Evolutionary conservation across 1,139 yeast genomes (phyloP).

Genomic region (Candida mesenterica): DNA sequence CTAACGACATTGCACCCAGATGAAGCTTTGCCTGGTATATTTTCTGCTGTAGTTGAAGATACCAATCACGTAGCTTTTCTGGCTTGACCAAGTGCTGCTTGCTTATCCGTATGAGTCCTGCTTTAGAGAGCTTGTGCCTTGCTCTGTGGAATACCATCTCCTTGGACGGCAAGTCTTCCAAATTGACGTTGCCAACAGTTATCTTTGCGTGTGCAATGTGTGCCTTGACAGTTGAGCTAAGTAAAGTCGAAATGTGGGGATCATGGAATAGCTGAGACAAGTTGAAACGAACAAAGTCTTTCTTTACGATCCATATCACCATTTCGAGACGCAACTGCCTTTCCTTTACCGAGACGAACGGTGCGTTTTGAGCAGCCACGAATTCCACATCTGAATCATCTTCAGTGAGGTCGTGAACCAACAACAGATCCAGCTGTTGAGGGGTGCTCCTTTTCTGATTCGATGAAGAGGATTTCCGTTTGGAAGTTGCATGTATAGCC

Average conservation of each 20-base stretch:
- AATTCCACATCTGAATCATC: background rate
- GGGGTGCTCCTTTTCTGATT: too few species aligned
- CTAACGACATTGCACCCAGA: too few species aligned
- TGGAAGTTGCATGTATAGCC: too few species aligned
- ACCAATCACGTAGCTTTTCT: too few species aligned
- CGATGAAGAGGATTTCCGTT: too few species aligned
- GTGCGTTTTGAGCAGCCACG: too few species aligned
- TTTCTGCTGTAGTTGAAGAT: too few species aligned
- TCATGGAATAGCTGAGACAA: constrained; percentile 28
- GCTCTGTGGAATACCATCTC: constrained; percentile 30
- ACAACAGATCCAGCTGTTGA: too few species aligned
- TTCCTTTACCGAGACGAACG: too few species aligned
- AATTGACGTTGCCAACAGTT: too few species aligned
- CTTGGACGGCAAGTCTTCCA: constrained; percentile 5
- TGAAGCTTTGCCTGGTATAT: too few species aligned
- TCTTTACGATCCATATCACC: constrained; percentile 28
- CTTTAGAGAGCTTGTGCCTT: constrained; percentile 24
- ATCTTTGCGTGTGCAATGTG: constrained; percentile 14
- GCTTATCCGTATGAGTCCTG: constrained; percentile 7
- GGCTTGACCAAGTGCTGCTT: constrained; percentile 6
- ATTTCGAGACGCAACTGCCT: constrained; percentile 29
- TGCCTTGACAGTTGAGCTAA: constrained; percentile 22
- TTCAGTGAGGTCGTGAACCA: background rate
- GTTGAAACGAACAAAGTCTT: constrained; percentile 20
- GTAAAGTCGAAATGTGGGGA: constrained; percentile 18